phyloP scores from a whole-genome alignment of 2,329 filamentous ascomycete species.

The Fusarium sp. region DNA sequence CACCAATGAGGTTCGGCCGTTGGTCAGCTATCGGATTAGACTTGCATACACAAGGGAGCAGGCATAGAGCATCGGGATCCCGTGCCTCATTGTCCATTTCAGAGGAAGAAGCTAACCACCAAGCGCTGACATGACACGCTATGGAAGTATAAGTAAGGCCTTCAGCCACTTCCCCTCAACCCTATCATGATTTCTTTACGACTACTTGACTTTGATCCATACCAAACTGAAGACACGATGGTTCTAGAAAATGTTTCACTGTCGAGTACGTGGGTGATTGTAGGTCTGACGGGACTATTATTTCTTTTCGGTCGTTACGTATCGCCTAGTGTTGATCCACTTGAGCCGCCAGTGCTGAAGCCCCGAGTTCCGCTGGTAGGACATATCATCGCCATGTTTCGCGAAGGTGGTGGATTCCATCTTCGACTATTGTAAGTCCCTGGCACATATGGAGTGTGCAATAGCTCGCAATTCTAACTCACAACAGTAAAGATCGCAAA shows the following conservation, averaged over 20 bases:
- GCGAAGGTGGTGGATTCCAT: constrained; percentile 29
- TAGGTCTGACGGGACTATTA: neutral
- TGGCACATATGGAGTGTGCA: no score
- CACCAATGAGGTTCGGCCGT: neutral
- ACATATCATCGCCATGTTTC: constrained; percentile 31
- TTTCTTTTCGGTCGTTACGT: neutral
- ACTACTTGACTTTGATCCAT: neutral
- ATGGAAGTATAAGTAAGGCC: neutral
- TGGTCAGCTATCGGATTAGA: neutral
- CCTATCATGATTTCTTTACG: neutral
- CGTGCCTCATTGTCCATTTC: neutral
- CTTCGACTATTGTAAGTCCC: constrained; percentile 17
- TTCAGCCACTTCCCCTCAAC: neutral
- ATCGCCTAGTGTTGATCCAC: constrained; percentile 8
- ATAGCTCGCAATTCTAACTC: neutral
- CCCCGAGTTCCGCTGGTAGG: constrained; percentile 31
- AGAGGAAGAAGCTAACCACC: neutral
- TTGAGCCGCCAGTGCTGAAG: constrained; percentile 30
- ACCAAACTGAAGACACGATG: neutral
- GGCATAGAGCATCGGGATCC: neutral
- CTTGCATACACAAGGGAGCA: neutral
- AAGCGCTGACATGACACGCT: neutral
- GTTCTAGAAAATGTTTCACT: neutral
- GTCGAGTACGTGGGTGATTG: neutral
- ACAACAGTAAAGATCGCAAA: constrained; percentile 31